phyloP scores from a whole-genome alignment of 768 basidiomycete species.

The Leccinum uliginosum region DNA sequence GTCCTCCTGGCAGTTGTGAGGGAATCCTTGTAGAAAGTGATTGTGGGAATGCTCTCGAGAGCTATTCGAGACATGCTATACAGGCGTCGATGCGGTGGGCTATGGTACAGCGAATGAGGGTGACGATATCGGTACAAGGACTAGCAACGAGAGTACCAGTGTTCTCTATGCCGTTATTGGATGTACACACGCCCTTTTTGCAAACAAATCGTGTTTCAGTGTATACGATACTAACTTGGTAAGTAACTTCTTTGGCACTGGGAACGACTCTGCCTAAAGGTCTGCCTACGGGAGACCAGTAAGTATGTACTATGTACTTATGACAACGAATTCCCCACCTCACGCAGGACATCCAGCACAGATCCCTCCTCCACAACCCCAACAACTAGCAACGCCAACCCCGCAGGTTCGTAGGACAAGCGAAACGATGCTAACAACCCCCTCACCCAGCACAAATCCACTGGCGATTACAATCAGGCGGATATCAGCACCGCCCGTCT shows the following conservation, averaged over 20 bases:
- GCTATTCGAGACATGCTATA: constrained; percentile 61
- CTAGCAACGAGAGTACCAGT: neutral
- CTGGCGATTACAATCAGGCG: constrained; percentile 83
- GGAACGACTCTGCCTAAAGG: too few relatives aligned
- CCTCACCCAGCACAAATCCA: constrained; percentile 95
- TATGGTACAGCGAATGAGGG: neutral
- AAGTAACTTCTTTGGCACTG: too few relatives aligned
- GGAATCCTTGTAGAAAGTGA: constrained; percentile 73
- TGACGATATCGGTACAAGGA: constrained; percentile 1
- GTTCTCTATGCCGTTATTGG: constrained; percentile 7
- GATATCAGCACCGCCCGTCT: constrained; percentile 54
- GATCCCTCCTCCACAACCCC: constrained; percentile 76
- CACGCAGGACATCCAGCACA: constrained; percentile 63
- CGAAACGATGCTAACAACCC: constrained; percentile 79
- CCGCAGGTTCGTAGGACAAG: constrained; percentile 72
- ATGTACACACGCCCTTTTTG: constrained; percentile 1
- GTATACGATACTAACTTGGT: too few relatives aligned
- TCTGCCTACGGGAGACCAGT: too few relatives aligned
- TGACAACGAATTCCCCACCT: neutral
- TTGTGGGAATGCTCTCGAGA: constrained; percentile 64
- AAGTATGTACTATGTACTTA: too few relatives aligned
- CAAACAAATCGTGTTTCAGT: neutral
- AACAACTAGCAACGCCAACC: constrained; percentile 74
- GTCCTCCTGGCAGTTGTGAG: constrained; percentile 66
- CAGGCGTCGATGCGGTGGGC: neutral